Percentiles rank a stretch among this genome's conserved stretches.
Evolutionary conservation across 169 alveolate species (phyloP).

Genomic region (Plasmodium gonderi): DNA sequence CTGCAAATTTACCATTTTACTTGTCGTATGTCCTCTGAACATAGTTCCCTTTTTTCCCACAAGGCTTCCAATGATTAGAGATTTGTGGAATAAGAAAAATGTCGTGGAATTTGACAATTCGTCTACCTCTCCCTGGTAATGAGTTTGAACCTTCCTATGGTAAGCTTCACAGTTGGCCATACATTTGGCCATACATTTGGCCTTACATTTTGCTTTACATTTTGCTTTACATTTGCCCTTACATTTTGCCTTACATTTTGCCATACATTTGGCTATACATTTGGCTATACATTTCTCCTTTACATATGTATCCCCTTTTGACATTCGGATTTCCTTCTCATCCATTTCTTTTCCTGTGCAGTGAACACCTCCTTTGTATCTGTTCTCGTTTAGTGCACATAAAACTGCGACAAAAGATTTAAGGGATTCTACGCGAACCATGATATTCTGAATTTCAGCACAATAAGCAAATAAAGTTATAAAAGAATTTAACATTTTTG

Average conservation of each 20-base stretch:
- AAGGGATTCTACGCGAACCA: constrained; percentile 35
- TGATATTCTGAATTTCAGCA: constrained; percentile 18
- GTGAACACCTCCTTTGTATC: neutral
- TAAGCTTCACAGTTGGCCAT: neutral
- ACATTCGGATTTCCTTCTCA: neutral
- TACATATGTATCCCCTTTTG: too few species aligned
- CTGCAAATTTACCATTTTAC: constrained; percentile 33
- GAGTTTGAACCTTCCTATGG: neutral
- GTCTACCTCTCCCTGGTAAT: neutral
- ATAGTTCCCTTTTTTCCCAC: neutral
- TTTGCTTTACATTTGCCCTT: neutral
- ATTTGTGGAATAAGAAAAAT: neutral
- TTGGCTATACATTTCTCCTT: too few species aligned
- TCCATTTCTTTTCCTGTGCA: neutral
- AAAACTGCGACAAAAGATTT: constrained; percentile 26
- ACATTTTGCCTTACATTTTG: too few species aligned
- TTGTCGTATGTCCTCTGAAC: neutral
- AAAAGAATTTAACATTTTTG: constrained; percentile 59
- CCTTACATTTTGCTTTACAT: neutral
- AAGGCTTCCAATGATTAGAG: constrained; percentile 13
- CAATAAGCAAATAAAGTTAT: constrained; percentile 18
- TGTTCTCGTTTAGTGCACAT: neutral
- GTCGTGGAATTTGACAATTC: neutral
- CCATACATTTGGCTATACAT: too few species aligned
- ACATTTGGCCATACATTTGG: neutral